Evolutionary conservation across 2,329 filamentous ascomycete species (phyloP).

Genomic region (Pestalotiopsis sp.): DNA sequence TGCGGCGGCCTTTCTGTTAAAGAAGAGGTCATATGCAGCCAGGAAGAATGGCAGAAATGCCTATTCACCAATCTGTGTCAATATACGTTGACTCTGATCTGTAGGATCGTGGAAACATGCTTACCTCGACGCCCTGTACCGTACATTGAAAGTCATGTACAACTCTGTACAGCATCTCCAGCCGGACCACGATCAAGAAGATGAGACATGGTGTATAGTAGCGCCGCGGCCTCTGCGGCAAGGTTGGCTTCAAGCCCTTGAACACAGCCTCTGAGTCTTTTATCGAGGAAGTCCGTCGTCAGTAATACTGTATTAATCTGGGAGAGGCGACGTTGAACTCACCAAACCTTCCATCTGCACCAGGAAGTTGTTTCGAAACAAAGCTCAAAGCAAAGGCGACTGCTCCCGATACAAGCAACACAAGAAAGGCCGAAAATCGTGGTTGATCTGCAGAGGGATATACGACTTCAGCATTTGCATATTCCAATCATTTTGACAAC

Average conservation of each 20-base stretch:
- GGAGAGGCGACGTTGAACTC: slow-evolving; percentile 14
- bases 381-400: slow-evolving; percentile 45
- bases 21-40: slow-evolving; percentile 47
- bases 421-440: slow-evolving; percentile 48
- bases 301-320: neutral
- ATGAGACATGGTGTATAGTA: slow-evolving; percentile 49
- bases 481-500: neutral
- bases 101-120: neutral
- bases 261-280: slow-evolving; percentile 33
- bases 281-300: slow-evolving; percentile 8
- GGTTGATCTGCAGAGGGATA: slow-evolving; percentile 44
- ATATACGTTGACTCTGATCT: neutral
- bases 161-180: slow-evolving; percentile 51
- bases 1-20: slow-evolving; percentile 28
- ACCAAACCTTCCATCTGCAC: slow-evolving; percentile 50
- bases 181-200: slow-evolving; percentile 46
- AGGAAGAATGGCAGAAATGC: slow-evolving; percentile 50
- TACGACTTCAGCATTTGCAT: neutral
- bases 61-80: slow-evolving; percentile 29
- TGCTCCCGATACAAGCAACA: slow-evolving; percentile 48
- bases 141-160: slow-evolving; percentile 54
- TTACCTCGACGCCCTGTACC: slow-evolving; percentile 51
- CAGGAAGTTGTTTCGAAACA: slow-evolving; percentile 49
- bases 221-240: slow-evolving; percentile 50
- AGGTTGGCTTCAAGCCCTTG: slow-evolving; percentile 36